Conservation (phyloP, 2,329 filamentous ascomycete genomes). For the Fusarium secorum region DNA sequence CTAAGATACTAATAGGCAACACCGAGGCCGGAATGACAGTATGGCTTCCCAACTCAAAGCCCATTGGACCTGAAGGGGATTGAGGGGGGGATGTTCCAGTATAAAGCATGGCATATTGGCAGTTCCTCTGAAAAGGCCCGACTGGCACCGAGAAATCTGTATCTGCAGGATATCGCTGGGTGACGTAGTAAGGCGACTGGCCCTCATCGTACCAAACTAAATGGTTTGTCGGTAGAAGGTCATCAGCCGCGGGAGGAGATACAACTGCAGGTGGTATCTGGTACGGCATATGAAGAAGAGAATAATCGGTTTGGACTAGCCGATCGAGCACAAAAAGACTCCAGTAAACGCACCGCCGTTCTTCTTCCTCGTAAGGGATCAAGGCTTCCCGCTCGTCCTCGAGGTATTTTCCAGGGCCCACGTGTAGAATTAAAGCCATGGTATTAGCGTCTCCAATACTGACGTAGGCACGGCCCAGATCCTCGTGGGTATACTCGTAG, state of each 20-base stretch:
- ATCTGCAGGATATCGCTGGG: slow-evolving; percentile 39
- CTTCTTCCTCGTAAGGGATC: slow-evolving; percentile 47
- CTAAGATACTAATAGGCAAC: neutral
- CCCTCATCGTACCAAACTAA: slow-evolving; percentile 41
- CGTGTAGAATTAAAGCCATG: slow-evolving; percentile 45
- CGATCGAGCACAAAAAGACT: slow-evolving; percentile 54
- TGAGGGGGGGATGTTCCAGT: slow-evolving; percentile 37
- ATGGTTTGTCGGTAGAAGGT: slow-evolving; percentile 46
- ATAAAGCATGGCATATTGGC: slow-evolving; percentile 47
- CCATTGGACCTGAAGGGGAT: neutral
- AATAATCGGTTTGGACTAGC: slow-evolving; percentile 44
- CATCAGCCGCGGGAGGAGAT: slow-evolving; percentile 39
- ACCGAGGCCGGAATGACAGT: neutral
- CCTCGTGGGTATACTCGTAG: slow-evolving; percentile 55
- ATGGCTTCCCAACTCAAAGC: neutral
- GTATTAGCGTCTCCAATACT: slow-evolving; percentile 52
- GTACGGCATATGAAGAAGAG: slow-evolving; percentile 42
- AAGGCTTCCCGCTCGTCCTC: slow-evolving; percentile 39
- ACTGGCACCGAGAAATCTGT: slow-evolving; percentile 41
- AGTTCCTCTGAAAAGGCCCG: slow-evolving; percentile 48
- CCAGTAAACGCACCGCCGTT: slow-evolving; percentile 53
- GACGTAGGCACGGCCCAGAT: slow-evolving; percentile 51
- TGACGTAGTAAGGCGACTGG: slow-evolving; percentile 23
- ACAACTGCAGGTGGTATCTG: slow-evolving; percentile 46
- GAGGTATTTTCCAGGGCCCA: slow-evolving; percentile 48